Evolutionary conservation across 2,329 filamentous ascomycete species (phyloP).

Genomic region (Scytalidium lignicola): DNA sequence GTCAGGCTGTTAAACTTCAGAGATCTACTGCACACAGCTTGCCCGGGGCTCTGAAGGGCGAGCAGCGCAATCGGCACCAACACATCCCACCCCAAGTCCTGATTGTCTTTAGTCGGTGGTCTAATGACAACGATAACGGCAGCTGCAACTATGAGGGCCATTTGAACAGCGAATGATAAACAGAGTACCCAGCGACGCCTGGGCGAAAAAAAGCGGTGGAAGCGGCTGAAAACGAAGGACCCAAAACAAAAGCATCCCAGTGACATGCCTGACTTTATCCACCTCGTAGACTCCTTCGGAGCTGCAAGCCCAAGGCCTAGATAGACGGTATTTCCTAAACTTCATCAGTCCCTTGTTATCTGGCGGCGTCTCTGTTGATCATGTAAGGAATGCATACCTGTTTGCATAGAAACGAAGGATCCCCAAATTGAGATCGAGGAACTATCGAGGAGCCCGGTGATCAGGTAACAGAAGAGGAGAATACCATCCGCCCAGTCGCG

Average conservation of each 20-base stretch:
- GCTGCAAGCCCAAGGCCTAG: slow-evolving; percentile 68
- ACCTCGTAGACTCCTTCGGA: slow-evolving; percentile 49
- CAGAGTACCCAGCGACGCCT: slow-evolving; percentile 61
- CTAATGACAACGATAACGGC: slow-evolving; percentile 48
- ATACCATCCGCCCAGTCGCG: slow-evolving; percentile 63
- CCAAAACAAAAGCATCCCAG: slow-evolving; percentile 67
- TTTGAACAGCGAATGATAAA: slow-evolving; percentile 51
- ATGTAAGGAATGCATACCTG: not conserved
- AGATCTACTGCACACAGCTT: slow-evolving; percentile 66
- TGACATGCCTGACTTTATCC: slow-evolving; percentile 68
- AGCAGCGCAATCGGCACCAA: slow-evolving; percentile 63
- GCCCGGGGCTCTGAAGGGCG: slow-evolving; percentile 70
- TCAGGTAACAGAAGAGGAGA: slow-evolving; percentile 67
- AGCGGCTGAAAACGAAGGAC: slow-evolving; percentile 64
- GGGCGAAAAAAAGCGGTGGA: slow-evolving; percentile 59
- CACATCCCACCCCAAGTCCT: slow-evolving; percentile 52
- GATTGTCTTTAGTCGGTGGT: slow-evolving; percentile 32
- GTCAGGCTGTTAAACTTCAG: slow-evolving; percentile 64
- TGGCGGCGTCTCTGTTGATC: too few relatives aligned
- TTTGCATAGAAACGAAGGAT: slow-evolving; percentile 69
- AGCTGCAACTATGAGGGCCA: slow-evolving; percentile 43
- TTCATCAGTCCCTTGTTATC: too few relatives aligned
- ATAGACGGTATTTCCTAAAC: slow-evolving; percentile 72
- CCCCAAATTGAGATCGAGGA: slow-evolving; percentile 73
- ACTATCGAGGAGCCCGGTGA: slow-evolving; percentile 74